These are phyloP conservation scores for Borovskyia barvae DNA, from an alignment of 208 protist species.

Conservation along the genomic window DNA sequence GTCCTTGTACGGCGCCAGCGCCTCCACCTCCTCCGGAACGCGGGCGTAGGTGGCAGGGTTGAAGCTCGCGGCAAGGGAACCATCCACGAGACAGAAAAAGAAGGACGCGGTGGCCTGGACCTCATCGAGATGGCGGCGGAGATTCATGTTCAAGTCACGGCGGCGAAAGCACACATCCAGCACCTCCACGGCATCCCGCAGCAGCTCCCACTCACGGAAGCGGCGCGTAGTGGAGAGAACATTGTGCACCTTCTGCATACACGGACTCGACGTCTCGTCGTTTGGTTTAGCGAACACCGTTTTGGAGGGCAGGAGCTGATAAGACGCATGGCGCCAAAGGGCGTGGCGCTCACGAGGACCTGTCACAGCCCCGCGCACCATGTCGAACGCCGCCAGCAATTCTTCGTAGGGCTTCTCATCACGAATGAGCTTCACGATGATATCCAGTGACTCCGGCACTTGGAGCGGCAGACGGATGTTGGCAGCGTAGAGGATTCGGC, in stretches of 20 bases:
- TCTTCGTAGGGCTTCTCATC: slow-evolving; percentile 70
- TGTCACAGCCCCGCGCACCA: slow-evolving; percentile 72
- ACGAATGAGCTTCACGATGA: slow-evolving; percentile 56
- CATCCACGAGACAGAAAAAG: slow-evolving; percentile 86
- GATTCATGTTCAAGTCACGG: slow-evolving; percentile 26
- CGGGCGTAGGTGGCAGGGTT: slow-evolving; percentile 73
- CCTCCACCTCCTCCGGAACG: slow-evolving; percentile 69
- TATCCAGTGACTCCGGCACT: slow-evolving; percentile 50
- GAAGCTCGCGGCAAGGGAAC: slow-evolving; percentile 58
- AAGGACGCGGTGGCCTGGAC: slow-evolving; percentile 70
- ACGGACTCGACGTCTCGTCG: slow-evolving; percentile 64
- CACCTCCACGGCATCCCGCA: slow-evolving; percentile 63
- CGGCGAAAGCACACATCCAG: slow-evolving; percentile 73
- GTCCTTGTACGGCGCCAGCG: slow-evolving; percentile 62
- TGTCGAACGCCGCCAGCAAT: slow-evolving; percentile 77
- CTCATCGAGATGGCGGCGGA: slow-evolving; percentile 45
- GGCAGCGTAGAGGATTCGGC: slow-evolving; percentile 57
- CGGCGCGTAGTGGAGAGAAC: slow-evolving; percentile 47
- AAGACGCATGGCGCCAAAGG: slow-evolving; percentile 83
- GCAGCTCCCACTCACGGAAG: slow-evolving; percentile 68
- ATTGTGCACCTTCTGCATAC: slow-evolving; percentile 49
- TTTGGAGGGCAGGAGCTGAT: slow-evolving; percentile 63
- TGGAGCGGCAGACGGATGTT: slow-evolving; percentile 61
- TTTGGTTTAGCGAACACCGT: slow-evolving; percentile 82
- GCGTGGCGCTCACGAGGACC: slow-evolving; percentile 79